phyloP scores from a whole-genome alignment of 2,329 filamentous ascomycete genomes.

The Cytospora paraplurivora region DNA sequence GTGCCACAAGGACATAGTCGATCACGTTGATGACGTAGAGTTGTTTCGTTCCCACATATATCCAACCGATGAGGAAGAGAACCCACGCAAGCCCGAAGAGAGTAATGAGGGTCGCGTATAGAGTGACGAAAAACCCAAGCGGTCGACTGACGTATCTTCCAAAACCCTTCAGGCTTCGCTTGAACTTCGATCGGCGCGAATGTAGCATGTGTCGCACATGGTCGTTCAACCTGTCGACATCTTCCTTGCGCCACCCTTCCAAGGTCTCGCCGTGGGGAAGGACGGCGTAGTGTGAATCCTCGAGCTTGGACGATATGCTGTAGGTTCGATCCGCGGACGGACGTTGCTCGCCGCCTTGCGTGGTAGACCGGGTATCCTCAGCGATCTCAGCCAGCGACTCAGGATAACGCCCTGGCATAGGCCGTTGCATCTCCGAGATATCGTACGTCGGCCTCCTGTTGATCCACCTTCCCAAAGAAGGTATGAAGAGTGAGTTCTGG shows the following conservation, averaged over 20 bases:
- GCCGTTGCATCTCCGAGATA: conserved; percentile 53
- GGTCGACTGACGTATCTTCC: conserved; percentile 76
- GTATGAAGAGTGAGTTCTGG: conserved; percentile 86
- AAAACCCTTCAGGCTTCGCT: conserved; percentile 77
- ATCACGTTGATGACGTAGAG: conserved; percentile 70
- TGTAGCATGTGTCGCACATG: conserved; percentile 87
- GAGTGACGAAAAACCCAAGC: conserved; percentile 78
- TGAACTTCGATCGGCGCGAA: conserved; percentile 77
- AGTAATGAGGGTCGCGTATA: conserved; percentile 82
- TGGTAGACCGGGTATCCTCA: conserved; percentile 29
- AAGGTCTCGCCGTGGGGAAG: conserved; percentile 73
- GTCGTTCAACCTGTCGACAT: conserved; percentile 78
- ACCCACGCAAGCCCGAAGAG: conserved; percentile 87
- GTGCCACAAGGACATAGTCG: conserved; percentile 69
- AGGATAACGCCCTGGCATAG: conserved; percentile 31
- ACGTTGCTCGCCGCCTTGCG: conserved; percentile 32
- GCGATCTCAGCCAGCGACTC: conserved; percentile 32
- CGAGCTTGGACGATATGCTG: conserved; percentile 69
- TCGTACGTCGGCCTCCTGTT: conserved; percentile 81
- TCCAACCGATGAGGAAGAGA: conserved; percentile 88
- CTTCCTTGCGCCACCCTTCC: conserved; percentile 73
- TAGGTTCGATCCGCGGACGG: conserved; percentile 34
- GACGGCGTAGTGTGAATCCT: conserved; percentile 74
- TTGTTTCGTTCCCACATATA: conserved; percentile 75
- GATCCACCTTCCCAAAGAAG: conserved; percentile 73